phyloP scores from a whole-genome alignment of 1,284 basidiomycete species.

The Xanthoconium separans region DNA sequence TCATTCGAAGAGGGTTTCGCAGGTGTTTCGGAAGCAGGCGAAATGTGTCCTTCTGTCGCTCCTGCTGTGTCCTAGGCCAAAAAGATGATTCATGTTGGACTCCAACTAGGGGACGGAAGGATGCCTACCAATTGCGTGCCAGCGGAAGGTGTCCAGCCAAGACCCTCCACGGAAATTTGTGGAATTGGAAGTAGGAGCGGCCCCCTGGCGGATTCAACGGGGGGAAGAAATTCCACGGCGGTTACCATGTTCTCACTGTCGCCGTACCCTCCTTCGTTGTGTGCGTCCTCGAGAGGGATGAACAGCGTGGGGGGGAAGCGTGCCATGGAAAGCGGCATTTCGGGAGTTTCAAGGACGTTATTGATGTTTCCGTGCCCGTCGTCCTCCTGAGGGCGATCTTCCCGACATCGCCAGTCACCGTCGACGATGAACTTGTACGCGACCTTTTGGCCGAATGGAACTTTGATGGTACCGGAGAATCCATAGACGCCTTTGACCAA shows the following conservation, averaged over 20 bases:
- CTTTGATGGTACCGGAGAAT: slow-evolving; percentile 53
- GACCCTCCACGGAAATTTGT: slow-evolving; percentile 36
- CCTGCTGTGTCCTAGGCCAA: slow-evolving; percentile 21
- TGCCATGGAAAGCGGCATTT: slow-evolving; percentile 40
- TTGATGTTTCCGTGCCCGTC: slow-evolving; percentile 69
- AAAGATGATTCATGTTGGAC: not conserved
- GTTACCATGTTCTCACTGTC: slow-evolving; percentile 29
- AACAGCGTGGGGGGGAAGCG: slow-evolving; percentile 13
- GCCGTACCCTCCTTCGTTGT: not conserved
- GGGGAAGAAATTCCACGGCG: slow-evolving; percentile 23
- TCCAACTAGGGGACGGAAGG: not conserved
- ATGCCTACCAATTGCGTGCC: slow-evolving; percentile 24
- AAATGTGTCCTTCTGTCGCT: slow-evolving; percentile 23
- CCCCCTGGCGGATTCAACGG: slow-evolving; percentile 13
- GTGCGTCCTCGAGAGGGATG: slow-evolving; percentile 10
- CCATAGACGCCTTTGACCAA: slow-evolving; percentile 53
- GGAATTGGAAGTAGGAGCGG: slow-evolving; percentile 12
- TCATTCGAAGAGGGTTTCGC: slow-evolving; percentile 6
- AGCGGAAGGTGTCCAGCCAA: slow-evolving; percentile 39
- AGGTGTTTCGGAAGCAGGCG: slow-evolving; percentile 4
- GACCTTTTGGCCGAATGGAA: slow-evolving; percentile 67
- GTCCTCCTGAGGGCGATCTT: slow-evolving; percentile 57
- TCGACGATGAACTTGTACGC: slow-evolving; percentile 81
- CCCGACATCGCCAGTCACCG: slow-evolving; percentile 60
- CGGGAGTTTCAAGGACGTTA: slow-evolving; percentile 65